Evolutionary conservation across 805 yeast genomes (phyloP).

Genomic region (Kodamaea lidongshanica): DNA sequence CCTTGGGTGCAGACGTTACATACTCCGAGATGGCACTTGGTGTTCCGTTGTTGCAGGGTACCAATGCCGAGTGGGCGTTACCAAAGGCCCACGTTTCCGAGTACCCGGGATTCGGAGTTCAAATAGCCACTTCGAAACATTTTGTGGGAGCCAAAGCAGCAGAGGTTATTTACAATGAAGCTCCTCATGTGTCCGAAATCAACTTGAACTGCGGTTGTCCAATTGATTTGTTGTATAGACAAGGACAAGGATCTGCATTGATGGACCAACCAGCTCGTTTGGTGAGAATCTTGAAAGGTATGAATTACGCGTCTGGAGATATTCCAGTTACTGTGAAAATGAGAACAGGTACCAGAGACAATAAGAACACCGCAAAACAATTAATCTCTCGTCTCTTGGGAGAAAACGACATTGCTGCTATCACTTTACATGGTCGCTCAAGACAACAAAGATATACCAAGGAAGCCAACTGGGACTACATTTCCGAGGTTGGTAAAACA

Average conservation of each 20-base stretch:
- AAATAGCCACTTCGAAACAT: conserved; percentile 83
- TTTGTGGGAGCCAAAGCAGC: conserved; percentile 93
- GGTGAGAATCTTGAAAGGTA: conserved; percentile 72
- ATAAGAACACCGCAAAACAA: conserved; percentile 78
- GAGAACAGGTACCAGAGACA: conserved; percentile 85
- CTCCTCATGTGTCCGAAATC: conserved; percentile 66
- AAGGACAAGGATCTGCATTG: conserved; percentile 94
- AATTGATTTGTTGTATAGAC: conserved; percentile 84
- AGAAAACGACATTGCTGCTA: conserved; percentile 81
- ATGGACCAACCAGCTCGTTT: conserved; percentile 83
- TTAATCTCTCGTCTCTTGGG: conserved; percentile 64
- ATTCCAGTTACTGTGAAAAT: conserved; percentile 88
- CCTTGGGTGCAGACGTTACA: conserved; percentile 87
- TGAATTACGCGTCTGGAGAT: conserved; percentile 86
- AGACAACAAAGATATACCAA: conserved; percentile 92
- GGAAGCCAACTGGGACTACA: conserved; percentile 90
- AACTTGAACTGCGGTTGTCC: conserved; percentile 98
- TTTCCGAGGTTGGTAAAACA: conserved; percentile 62
- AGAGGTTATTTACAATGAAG: conserved; percentile 60
- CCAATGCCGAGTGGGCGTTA: conserved; percentile 95
- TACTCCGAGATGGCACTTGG: conserved; percentile 93
- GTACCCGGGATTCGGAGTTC: conserved; percentile 86
- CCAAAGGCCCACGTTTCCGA: conserved; percentile 83
- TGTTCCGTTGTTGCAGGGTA: conserved; percentile 81
- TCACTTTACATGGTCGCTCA: conserved; percentile 93